Evolutionary conservation across 495 filamentous ascomycete species (phyloP), one percentile per base, ranked within the genome.

Genomic region (Trichoderma virens): DNA sequence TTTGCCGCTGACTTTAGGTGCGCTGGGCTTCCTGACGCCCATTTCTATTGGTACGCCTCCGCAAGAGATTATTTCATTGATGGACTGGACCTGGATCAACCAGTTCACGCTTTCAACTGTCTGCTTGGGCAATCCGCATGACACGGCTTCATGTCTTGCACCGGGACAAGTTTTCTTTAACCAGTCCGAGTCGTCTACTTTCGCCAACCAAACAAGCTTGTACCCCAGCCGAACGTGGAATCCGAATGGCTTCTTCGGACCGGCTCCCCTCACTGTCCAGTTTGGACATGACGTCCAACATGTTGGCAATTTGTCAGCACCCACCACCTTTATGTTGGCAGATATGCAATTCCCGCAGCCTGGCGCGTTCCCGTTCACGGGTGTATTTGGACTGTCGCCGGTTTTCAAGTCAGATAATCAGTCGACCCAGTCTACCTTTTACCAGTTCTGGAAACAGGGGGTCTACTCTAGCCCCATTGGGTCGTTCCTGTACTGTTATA

Each of bases 1-100:
- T 23, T 14, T 60, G 56, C 56, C 56, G 18, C 25, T 60, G 56
- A 28, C 56, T 23, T 28, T 25, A 23, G 27, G 25, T 31, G 25
- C 18, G 56, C 31, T 60, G 5, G 56, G 56, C 56, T 60, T 60
- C 25, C 25, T 60, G 18, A 28, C 56, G 6, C 14, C 60, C 25
- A 62, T 62, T 30, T 35, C 16, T 6, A 39, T 62, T 13, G 60
- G 60, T 30, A 16, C 60, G 25, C 60, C 60, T 30, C 30, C 27
- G 8, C 23, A 30, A 9, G 27, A 14, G 9, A 9, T 62, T 25
- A 8, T 20, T 3, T 27, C 31, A 9, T 62, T 62, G 20, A 34
- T 62, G 14, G 60, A 62, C 60, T 62, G 60, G 60, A 62, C 60
- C 31, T 62, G 60, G 60, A 62, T 62, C 60, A 39, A 27, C 60